phyloP scores from a whole-genome alignment of 2,329 filamentous ascomycete genomes.

The Penicillium digitatum region DNA sequence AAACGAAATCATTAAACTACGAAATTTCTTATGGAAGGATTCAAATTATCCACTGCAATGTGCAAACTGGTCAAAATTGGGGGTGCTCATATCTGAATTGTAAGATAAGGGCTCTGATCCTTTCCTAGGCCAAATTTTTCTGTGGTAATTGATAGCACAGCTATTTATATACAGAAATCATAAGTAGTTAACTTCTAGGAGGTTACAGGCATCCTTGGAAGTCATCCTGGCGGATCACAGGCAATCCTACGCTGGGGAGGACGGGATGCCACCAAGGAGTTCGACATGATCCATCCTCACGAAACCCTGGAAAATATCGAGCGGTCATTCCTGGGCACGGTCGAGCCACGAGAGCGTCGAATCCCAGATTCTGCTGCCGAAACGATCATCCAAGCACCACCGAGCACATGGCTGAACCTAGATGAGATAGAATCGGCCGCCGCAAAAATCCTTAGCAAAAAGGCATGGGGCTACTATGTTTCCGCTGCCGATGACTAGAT shows the following conservation, averaged over 20 bases:
- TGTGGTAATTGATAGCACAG: background rate
- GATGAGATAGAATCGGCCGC: constrained; percentile 83
- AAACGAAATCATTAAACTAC: background rate
- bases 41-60: background rate
- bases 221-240: constrained; percentile 80
- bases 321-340: constrained; percentile 67
- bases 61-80: background rate
- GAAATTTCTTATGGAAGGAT: background rate
- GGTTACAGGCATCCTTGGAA: constrained; percentile 71
- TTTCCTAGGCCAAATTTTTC: background rate
- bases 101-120: background rate
- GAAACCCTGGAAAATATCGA: constrained; percentile 82
- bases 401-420: constrained; percentile 74
- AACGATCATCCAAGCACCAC: constrained; percentile 44
- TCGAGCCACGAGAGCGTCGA: constrained; percentile 54
- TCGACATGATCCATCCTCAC: constrained; percentile 86
- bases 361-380: constrained; percentile 27
- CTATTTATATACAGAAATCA: background rate
- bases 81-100: background rate
- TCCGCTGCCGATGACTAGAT: constrained; percentile 78
- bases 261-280: constrained; percentile 90
- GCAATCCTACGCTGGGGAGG: constrained; percentile 86
- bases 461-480: constrained; percentile 94
- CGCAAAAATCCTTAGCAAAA: constrained; percentile 71
- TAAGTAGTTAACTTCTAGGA: constrained; percentile 4